These are phyloP conservation scores for Rhizophagus prolifer DNA, from an alignment of 192 early-diverging fungal species.

Conservation along the genomic window DNA sequence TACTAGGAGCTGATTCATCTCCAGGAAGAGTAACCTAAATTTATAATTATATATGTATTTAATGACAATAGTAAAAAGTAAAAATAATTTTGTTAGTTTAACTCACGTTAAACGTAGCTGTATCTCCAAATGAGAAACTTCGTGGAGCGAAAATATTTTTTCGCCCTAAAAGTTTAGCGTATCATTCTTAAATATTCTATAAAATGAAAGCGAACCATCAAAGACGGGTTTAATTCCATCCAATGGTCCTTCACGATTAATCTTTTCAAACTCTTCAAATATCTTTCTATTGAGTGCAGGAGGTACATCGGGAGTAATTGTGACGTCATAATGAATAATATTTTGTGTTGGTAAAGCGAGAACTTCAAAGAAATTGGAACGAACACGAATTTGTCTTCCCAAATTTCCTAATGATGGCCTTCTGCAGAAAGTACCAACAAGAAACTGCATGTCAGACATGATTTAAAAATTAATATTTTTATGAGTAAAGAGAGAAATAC, in stretches of 20 bases:
- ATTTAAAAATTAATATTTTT: neutral
- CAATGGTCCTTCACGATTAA: constrained; percentile 51
- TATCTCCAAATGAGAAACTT: constrained; percentile 49
- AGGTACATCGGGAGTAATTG: constrained; percentile 74
- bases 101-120: constrained; percentile 55
- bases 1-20: constrained; percentile 22
- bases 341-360: constrained; percentile 54
- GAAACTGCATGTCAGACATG: neutral
- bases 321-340: constrained; percentile 86
- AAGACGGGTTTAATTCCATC: constrained; percentile 66
- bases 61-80: neutral
- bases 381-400: constrained; percentile 47
- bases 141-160: constrained; percentile 71
- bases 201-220: constrained; percentile 48
- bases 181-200: neutral
- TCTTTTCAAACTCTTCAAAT: constrained; percentile 60
- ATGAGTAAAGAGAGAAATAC: neutral
- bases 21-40: constrained; percentile 41
- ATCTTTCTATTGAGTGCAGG: constrained; percentile 67
- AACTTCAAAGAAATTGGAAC: constrained; percentile 79
- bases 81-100: neutral
- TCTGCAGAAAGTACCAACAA: neutral
- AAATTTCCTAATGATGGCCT: constrained; percentile 44
- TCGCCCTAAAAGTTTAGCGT: constrained; percentile 29
- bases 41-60: neutral